phyloP scores from a whole-genome alignment of 257 asterid genomes.

The Solanum ahanhuiri region DNA sequence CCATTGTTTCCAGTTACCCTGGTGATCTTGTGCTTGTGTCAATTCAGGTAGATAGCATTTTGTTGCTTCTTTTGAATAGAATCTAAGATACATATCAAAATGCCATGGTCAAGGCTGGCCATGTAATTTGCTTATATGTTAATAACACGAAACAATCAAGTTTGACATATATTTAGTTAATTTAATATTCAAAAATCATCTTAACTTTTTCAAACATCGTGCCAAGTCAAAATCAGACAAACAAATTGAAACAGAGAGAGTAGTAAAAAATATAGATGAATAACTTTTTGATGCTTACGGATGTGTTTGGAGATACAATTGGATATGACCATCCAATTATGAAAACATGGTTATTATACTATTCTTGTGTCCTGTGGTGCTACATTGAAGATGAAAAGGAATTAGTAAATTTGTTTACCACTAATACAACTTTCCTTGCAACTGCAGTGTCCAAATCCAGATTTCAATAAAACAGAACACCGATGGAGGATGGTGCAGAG shows the following conservation, averaged over 20 bases:
- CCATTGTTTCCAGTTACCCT: slow-evolving; percentile 74
- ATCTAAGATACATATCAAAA: not conserved
- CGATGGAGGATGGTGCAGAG: slow-evolving; percentile 89
- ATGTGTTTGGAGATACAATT: not conserved
- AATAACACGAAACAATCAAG: not conserved
- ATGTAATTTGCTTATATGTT: not conserved
- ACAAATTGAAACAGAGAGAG: not conserved
- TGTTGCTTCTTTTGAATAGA: not conserved
- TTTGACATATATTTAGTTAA: not conserved
- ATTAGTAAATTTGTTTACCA: not conserved
- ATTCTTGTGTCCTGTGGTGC: not conserved
- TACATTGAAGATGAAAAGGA: not conserved
- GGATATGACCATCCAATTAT: not conserved
- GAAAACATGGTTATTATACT: not conserved
- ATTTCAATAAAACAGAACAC: slow-evolving; percentile 71
- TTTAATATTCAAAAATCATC: not conserved
- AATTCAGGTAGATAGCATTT: slow-evolving; percentile 52
- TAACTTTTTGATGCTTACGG: not conserved
- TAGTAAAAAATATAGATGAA: not conserved
- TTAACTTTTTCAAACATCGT: not conserved
- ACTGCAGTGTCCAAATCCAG: slow-evolving; percentile 95
- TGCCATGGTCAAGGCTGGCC: not conserved
- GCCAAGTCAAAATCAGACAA: not conserved
- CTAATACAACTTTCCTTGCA: slow-evolving; percentile 3
- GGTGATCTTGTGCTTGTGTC: slow-evolving; percentile 72